Percentiles rank a stretch among this genome's conserved stretches.
Conservation (phyloP, 1,284 basidiomycete genomes). For the Marasmius fiardii region DNA sequence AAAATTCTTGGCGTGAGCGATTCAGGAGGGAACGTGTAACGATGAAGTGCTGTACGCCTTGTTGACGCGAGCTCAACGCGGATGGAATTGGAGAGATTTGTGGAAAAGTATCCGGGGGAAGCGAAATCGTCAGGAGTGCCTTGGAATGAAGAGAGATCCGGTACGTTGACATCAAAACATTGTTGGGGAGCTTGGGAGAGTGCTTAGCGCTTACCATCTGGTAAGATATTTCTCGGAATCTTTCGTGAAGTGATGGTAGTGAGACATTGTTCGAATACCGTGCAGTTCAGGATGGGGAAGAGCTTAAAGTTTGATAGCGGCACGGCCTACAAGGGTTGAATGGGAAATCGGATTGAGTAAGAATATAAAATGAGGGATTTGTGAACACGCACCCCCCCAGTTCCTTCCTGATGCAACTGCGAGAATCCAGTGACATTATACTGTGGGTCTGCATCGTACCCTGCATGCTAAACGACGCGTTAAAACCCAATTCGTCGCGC, state of each 20-base stretch:
- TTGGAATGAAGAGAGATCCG: conserved; percentile 17
- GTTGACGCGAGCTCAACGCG: conserved; percentile 59
- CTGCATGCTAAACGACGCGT: conserved; percentile 45
- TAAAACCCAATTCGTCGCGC: neutral
- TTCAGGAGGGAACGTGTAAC: conserved; percentile 44
- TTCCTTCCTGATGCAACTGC: conserved; percentile 60
- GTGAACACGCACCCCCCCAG: conserved; percentile 44
- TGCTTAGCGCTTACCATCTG: conserved; percentile 34
- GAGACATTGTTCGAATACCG: conserved; percentile 46
- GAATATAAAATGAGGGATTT: neutral
- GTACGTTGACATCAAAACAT: neutral
- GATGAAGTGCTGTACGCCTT: conserved; percentile 50
- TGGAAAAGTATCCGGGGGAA: conserved; percentile 61
- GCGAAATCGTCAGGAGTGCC: conserved; percentile 58
- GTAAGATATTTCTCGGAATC: conserved; percentile 37
- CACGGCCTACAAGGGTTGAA: conserved; percentile 33
- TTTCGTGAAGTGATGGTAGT: conserved; percentile 44
- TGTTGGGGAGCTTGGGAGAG: too few relatives aligned
- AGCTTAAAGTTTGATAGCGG: conserved; percentile 63
- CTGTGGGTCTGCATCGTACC: conserved; percentile 49
- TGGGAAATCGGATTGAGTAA: neutral
- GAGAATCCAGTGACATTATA: conserved; percentile 61
- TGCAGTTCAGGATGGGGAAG: conserved; percentile 49
- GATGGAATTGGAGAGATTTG: conserved; percentile 55
- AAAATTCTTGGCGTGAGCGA: conserved; percentile 43